Evolutionary conservation across 2,329 filamentous ascomycete species (phyloP), one percentile per base, ranked within the genome.

Genomic region (Colletotrichum eremochloae): DNA sequence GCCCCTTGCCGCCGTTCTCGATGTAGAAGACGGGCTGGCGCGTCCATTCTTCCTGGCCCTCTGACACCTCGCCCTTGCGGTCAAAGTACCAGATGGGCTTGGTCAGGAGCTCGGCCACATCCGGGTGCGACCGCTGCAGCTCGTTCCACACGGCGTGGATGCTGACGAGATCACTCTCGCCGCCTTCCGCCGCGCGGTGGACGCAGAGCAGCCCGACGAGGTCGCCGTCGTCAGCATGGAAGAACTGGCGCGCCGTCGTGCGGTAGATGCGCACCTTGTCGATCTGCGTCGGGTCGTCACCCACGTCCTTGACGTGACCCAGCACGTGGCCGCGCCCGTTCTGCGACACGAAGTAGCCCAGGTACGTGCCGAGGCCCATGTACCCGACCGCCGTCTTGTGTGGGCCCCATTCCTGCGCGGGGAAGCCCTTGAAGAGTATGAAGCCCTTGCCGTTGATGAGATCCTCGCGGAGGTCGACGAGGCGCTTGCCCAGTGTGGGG

Each of bases 61-160:
- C 83, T 31, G 90, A 93, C 1, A 89, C 90, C 84, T 97, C 94
- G 14, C 94, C 94, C 84, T 97, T 97, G 67, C 94, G 92, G 82
- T 97, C 94, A 80, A 97, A 96, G 84, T 97, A 96, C 94, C 94
- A 97, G 75, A 94, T 90, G 0, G 94, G 94, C 79, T 91, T 84
- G 1, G 93, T 92, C 65, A 97, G 85, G 7, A 91, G 87, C 80
- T 93, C 90, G 0, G 94, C 92, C 1, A 97, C 92, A 77, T 96
- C 94, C 0, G 94, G 94, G 33, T 93, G 87, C 79, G 96, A 90
- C 50, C 81, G 82, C 79, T 94, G 93, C 46, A 97, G 86, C 48
- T 88, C 88, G 82, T 97, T 97, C 90, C 93, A 97, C 50, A 97
- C 93, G 76, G 91, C 85, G 80, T 97, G 94, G 24, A 91, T 88